These are phyloP conservation scores for Aureobasidium subglaciale DNA, from an alignment of 2,329 filamentous ascomycete species.

Conservation along the genomic window DNA sequence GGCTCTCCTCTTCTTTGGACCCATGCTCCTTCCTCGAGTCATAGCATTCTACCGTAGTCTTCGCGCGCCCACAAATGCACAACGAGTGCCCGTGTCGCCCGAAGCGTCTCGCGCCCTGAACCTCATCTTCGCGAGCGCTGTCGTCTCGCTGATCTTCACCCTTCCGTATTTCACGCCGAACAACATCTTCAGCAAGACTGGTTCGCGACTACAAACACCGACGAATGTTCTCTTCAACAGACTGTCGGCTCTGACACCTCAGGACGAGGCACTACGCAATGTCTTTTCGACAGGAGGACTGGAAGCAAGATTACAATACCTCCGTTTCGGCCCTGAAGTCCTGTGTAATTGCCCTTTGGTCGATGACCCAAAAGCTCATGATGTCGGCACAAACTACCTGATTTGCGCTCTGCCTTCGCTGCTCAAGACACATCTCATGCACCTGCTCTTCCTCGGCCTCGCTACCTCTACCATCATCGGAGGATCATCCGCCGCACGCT, in stretches of 20 bases:
- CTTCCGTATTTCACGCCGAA: constrained; percentile 63
- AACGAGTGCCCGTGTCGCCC: constrained; percentile 48
- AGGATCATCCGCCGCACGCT: constrained; percentile 56
- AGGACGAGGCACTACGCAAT: constrained; percentile 58
- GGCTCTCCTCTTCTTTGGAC: constrained; percentile 54
- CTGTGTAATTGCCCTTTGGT: constrained; percentile 71
- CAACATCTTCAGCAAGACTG: constrained; percentile 73
- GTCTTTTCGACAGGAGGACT: constrained; percentile 58
- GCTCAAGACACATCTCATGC: constrained; percentile 69
- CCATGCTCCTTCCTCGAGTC: constrained; percentile 61
- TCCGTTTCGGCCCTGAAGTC: constrained; percentile 70
- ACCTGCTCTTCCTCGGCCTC: constrained; percentile 64
- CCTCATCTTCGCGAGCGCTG: constrained; percentile 50
- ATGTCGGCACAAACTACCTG: constrained; percentile 58
- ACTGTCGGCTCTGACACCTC: constrained; percentile 50
- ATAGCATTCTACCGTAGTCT: constrained; percentile 58
- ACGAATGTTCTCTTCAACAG: constrained; percentile 77
- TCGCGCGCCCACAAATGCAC: constrained; percentile 34
- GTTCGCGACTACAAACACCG: constrained; percentile 78
- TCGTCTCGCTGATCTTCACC: constrained; percentile 50
- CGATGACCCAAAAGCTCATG: constrained; percentile 40
- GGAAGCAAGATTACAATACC: constrained; percentile 71
- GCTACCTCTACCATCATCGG: constrained; percentile 63
- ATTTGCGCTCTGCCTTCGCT: constrained; percentile 72
- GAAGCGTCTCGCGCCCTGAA: constrained; percentile 51